Base-by-base conservation (phyloP, 2,329 filamentous ascomycete genomes). In the Pseudogymnoascus sp. region DNA sequence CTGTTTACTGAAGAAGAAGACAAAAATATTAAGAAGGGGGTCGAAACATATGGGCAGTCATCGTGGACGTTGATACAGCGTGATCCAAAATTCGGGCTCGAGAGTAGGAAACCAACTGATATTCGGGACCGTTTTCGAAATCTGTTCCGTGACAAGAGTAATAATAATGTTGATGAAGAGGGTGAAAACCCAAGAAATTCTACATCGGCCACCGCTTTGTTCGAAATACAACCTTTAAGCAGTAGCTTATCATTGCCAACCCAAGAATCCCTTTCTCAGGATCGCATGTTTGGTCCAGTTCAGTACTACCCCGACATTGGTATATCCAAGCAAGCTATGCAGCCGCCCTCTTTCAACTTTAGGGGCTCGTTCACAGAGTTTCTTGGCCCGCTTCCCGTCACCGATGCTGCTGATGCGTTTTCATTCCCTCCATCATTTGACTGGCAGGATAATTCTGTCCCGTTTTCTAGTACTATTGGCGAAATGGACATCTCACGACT, bases 51-150 rank as follows among this genome's bases (percentile, higher is more conserved):
- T 69, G 85, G 85, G 0, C 83, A 41, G 6, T 60, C 85, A 7
- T 80, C 83, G 7, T 88, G 86, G 85, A 86, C 84, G 60, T 84
- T 82, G 71, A 88, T 88, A 18, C 84, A 86, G 69, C 79, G 84
- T 37, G 84, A 88, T 64, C 73, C 80, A 12, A 77, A 77, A 28
- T 86, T 84, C 71, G 77, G 84, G 64, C 75, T 88, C n/a, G 79
- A 81, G 4, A 81, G 72, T 63, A 77, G 85, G 49, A 82, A 86
- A 66, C 84, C 85, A 1, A 88, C 85, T 0, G 85, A 88, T 68
- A 71, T 88, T 60, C 78, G 85, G 65, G 85, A 88, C 66, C 79
- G 85, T 21, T 79, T 87, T 33, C 80, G 85, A 45, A 88, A 55
- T 33, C n/a, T 55, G 18, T 55, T 33, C 28, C 49, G 49, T 33